Conservation (phyloP, 768 basidiomycete species). For the Xerocomellus dryophilus region DNA sequence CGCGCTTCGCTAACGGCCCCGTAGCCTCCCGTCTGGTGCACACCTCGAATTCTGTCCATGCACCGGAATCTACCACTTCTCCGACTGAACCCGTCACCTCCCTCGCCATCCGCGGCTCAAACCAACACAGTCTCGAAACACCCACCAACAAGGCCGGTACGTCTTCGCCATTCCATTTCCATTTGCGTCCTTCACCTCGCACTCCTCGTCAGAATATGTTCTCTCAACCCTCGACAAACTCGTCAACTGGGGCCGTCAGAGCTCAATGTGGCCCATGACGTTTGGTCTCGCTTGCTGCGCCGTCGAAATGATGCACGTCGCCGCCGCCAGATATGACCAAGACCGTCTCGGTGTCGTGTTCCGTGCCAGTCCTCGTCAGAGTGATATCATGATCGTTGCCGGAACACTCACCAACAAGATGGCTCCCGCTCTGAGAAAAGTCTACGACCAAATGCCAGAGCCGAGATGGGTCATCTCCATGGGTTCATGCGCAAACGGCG, state of each 20-base stretch:
- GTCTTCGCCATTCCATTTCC: slow-evolving; percentile 16
- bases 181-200: not conserved
- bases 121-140: slow-evolving; percentile 81
- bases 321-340: slow-evolving; percentile 97
- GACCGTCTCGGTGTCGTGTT: slow-evolving; percentile 97
- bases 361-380: slow-evolving; percentile 97
- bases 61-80: slow-evolving; percentile 42
- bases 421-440: slow-evolving; percentile 96
- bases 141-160: slow-evolving; percentile 88
- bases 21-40: slow-evolving; percentile 57
- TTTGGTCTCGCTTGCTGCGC: slow-evolving; percentile 98
- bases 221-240: slow-evolving; percentile 95
- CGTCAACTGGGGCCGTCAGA: slow-evolving; percentile 95
- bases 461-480: slow-evolving; percentile 99
- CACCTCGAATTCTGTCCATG: slow-evolving; percentile 44
- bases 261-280: slow-evolving; percentile 99
- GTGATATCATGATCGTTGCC: slow-evolving; percentile 98
- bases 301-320: slow-evolving; percentile 99
- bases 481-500: slow-evolving; percentile 99
- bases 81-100: slow-evolving; percentile 58
- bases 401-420: slow-evolving; percentile 99
- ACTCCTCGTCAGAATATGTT: slow-evolving; percentile 73
- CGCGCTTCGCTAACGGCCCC: slow-evolving; percentile 13
- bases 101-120: slow-evolving; percentile 74
- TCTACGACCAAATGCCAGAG: slow-evolving; percentile 98